Base-by-base conservation (phyloP, 345 rosid genomes). In the Mallotus nudiflorus region DNA sequence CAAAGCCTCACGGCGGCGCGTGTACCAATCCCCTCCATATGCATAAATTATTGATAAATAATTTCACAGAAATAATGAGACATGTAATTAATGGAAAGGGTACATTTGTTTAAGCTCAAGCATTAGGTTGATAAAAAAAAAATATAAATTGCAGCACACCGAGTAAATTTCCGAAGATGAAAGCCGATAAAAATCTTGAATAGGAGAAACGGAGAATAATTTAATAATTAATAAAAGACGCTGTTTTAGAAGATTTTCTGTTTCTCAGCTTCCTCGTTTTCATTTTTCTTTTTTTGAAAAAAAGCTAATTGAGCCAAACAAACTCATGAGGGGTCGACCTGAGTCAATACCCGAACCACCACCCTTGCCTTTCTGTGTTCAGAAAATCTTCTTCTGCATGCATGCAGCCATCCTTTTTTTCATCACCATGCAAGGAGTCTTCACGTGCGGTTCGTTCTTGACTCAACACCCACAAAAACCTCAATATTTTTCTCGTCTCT, bases 301-400 rank as follows among this genome's bases (percentile, higher is more conserved):
- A n/a, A n/a, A n/a, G 58, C 2, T 9, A 35, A 72, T 60, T 52
- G 65, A 75, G 62, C 79, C 61, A 74, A 48, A n/a, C n/a, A 3
- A 42, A 42, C 46, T 42, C 46, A 42, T 50, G 40, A 11, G 70
- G 86, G 97, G 96, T 82, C 73, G 75, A 87, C 82, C 88, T 72
- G 82, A 96, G 99, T 96, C 99, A 92, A 96, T 96, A 87, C 99
- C 99, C 99, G 99, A 96, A 96, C 98, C 99, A 92, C 91, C 92
- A 90, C 89, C 89, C 88, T 85, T 81, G 88, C 89, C 56, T 70
- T 86, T 53, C n/a, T 59, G 81, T 65, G 80, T 42, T 79, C 67
- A 80, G 75, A 62, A 77, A 69, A 74, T 59, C 24, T 27, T 22
- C 67, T 20, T 11, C 57, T 56, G 56, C 54, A 27, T 28, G 37